Conservation (phyloP, 495 filamentous ascomycete species). For the Acidomyces sp. region DNA sequence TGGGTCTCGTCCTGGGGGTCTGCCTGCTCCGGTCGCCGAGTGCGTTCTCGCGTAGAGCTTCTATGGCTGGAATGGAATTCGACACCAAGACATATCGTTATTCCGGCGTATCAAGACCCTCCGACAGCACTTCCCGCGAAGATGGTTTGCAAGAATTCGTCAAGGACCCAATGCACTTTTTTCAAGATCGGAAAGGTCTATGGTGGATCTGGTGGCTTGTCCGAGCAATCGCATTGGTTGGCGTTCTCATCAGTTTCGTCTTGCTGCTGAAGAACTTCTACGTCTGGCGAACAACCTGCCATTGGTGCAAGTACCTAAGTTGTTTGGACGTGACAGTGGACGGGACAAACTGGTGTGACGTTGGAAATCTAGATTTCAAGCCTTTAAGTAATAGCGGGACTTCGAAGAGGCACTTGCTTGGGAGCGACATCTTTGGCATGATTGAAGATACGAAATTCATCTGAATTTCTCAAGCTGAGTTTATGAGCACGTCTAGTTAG, state of each 20-base stretch:
- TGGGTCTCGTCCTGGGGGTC: constrained; percentile 78
- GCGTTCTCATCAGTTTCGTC: constrained; percentile 68
- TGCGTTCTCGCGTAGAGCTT: constrained; percentile 60
- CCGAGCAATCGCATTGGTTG: constrained; percentile 63
- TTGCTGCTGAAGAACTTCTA: constrained; percentile 84
- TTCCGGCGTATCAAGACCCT: not conserved
- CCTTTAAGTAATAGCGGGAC: no score
- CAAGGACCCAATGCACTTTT: constrained; percentile 64
- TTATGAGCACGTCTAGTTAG: no score
- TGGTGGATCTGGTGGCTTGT: constrained; percentile 99
- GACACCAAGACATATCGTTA: constrained; percentile 30
- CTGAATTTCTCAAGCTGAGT: no score
- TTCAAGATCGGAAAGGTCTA: constrained; percentile 76
- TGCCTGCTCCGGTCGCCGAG: constrained; percentile 80
- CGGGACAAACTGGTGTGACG: constrained; percentile 22
- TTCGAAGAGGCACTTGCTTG: no score
- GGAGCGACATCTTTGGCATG: no score
- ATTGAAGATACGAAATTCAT: no score
- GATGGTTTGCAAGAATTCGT: constrained; percentile 41
- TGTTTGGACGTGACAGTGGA: constrained; percentile 42
- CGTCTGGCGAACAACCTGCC: constrained; percentile 53
- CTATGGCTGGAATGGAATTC: constrained; percentile 33
- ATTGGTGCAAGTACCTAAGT: constrained; percentile 87
- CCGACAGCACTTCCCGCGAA: constrained; percentile 1
- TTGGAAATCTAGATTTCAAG: constrained; percentile 20